Evolutionary conservation across 2,329 filamentous ascomycete species (phyloP), one percentile per base, ranked within the genome.

Genomic region (Fusarium poae): DNA sequence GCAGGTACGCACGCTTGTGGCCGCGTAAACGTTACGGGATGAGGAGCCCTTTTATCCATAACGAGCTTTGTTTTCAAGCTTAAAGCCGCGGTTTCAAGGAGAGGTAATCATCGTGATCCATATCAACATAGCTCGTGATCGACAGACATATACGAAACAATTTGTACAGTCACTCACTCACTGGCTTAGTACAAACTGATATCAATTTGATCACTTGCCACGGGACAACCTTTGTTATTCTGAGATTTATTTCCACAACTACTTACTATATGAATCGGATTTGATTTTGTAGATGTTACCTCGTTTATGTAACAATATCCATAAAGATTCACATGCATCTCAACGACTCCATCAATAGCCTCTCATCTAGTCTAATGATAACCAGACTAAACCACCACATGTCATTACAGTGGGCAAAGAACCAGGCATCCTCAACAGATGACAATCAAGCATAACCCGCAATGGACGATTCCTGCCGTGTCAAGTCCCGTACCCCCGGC

Each of bases 401-500:
- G 46, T 20, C 46, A 37, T 49, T 30, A 30, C 30, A 48, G 53
- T 53, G 53, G 46, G 25, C 35, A 53, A 20, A 25, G 29, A 35
- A 32, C 18, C 13, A 30, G 45, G 23, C 42, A 35, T 32, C 42
- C 55, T 45, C 49, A 32, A 32, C 21, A 44, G 32, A 42, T 57
- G 32, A 29, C 32, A 42, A 43, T 7, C 25, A 39, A 51, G 59
- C 35, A 21, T 34, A 32, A 13, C 35, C 35, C 16, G 15, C 37
- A 43, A 63, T 63, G 37, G 13, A 49, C 43, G 21, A 32, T 55
- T 34, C 20, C 37, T 57, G 37, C 50, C 59, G 57, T 62, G 49
- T 39, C 58, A 43, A 20, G 25, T 57, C 30, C 52, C 45, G 25
- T 44, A 54, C 62, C 61, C 62, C 61, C 61, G 42, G 54, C 45